Percentiles rank a stretch among this genome's conserved stretches.
Conservation (phyloP, 169 alveolate genomes). For the Haemoproteus tartakovskyi region DNA sequence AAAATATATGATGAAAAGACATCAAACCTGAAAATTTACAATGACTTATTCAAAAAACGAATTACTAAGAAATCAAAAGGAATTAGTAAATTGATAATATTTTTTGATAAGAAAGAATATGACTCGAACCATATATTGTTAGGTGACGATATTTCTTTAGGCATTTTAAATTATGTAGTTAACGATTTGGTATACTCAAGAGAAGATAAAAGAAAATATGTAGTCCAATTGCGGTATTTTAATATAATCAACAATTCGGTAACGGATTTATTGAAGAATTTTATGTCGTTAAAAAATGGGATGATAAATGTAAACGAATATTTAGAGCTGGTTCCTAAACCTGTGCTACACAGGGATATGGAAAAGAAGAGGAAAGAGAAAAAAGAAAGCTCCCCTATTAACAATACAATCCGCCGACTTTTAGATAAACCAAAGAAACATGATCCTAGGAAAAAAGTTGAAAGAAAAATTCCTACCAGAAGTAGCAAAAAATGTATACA, state of each 20-base stretch:
- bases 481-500: no score
- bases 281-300: background rate
- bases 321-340: background rate
- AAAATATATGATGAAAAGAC: constrained; percentile 5
- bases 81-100: constrained; percentile 4
- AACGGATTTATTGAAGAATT: constrained; percentile 9
- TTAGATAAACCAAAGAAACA: no score
- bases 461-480: no score
- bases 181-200: constrained; percentile 6
- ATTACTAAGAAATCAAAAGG: constrained; percentile 15
- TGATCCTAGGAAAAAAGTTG: no score
- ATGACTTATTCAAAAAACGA: constrained; percentile 13
- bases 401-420: no score
- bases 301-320: constrained; percentile 1
- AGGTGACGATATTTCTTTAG: constrained; percentile 19
- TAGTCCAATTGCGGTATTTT: constrained; percentile 9
- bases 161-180: constrained; percentile 6
- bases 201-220: background rate
- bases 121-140: constrained; percentile 4
- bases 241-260: constrained; percentile 9
- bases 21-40: constrained; percentile 36
- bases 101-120: constrained; percentile 3
- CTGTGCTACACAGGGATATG: background rate
- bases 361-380: no score
- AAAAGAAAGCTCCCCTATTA: no score